These are phyloP conservation scores for Pseudopithomyces chartarum DNA, from an alignment of 2,329 filamentous ascomycete genomes.

Conservation along the genomic window DNA sequence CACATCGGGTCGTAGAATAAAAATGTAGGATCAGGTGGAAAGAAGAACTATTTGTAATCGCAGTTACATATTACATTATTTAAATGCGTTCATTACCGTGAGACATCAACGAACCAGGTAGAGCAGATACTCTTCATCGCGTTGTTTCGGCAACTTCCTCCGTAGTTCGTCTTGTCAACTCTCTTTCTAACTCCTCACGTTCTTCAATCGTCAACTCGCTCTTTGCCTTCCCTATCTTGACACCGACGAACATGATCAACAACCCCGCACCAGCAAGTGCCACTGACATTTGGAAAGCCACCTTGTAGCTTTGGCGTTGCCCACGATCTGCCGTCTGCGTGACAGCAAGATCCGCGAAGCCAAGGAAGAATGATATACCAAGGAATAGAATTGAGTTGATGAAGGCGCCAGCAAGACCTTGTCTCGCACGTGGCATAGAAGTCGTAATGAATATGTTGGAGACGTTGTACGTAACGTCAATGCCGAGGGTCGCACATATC, in stretches of 20 bases:
- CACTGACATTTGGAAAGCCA: constrained; percentile 45
- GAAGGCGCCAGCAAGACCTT: constrained; percentile 43
- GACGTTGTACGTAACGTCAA: constrained; percentile 46
- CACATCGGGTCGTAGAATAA: too few species aligned
- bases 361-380: constrained; percentile 43
- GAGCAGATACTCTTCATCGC: too few species aligned
- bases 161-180: constrained; percentile 27
- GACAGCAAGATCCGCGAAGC: constrained; percentile 43
- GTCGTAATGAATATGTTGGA: constrained; percentile 46
- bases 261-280: constrained; percentile 33
- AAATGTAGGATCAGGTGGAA: too few species aligned
- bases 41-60: too few species aligned
- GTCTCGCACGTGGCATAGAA: constrained; percentile 37
- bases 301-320: constrained; percentile 39
- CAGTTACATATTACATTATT: too few species aligned
- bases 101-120: too few species aligned
- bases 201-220: constrained; percentile 43
- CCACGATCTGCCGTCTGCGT: constrained; percentile 38
- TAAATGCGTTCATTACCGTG: too few species aligned
- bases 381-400: constrained; percentile 44
- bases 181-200: constrained; percentile 34
- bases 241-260: constrained; percentile 43
- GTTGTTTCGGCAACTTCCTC: neutral
- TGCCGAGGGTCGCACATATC: constrained; percentile 48
- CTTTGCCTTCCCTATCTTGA: constrained; percentile 43